phyloP scores from a whole-genome alignment of 768 basidiomycete species.

The Termitomyces sp. region DNA sequence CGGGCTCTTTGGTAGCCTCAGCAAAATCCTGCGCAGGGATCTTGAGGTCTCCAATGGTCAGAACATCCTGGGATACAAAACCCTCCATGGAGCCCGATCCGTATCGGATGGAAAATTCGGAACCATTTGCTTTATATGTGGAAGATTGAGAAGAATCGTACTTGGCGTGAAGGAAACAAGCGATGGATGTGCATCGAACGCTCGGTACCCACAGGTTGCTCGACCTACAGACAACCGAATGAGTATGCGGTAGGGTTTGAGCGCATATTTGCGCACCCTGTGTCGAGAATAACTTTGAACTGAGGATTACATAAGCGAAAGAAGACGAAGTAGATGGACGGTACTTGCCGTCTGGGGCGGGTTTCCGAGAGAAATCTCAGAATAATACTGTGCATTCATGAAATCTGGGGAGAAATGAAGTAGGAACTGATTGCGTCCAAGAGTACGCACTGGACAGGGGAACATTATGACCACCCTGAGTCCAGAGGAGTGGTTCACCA shows the following conservation, averaged over 20 bases:
- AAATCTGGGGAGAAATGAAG: slow-evolving; percentile 55
- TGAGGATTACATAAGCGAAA: slow-evolving; percentile 19
- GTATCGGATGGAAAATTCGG: slow-evolving; percentile 86
- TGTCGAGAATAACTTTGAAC: slow-evolving; percentile 96
- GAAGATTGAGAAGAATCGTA: slow-evolving; percentile 78
- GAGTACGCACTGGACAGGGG: slow-evolving; percentile 77
- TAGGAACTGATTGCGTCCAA: background rate
- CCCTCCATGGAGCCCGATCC: slow-evolving; percentile 97
- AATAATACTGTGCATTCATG: slow-evolving; percentile 96
- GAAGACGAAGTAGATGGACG: background rate
- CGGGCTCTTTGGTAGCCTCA: slow-evolving; percentile 94
- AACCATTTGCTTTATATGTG: slow-evolving; percentile 86
- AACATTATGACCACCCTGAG: slow-evolving; percentile 82
- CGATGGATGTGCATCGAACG: slow-evolving; percentile 73
- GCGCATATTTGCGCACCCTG: slow-evolving; percentile 44
- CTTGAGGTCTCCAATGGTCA: slow-evolving; percentile 77
- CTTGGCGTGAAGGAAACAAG: slow-evolving; percentile 91
- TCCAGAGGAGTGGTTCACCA: slow-evolving; percentile 70
- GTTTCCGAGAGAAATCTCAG: slow-evolving; percentile 77
- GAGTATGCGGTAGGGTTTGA: background rate
- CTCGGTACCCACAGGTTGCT: slow-evolving; percentile 96
- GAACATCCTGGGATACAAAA: slow-evolving; percentile 78
- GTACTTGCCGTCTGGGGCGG: slow-evolving; percentile 73
- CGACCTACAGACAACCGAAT: slow-evolving; percentile 42
- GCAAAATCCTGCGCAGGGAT: slow-evolving; percentile 83